Evolutionary conservation across 345 rosid species (phyloP).

Genomic region (Hibiscus mutabilis): DNA sequence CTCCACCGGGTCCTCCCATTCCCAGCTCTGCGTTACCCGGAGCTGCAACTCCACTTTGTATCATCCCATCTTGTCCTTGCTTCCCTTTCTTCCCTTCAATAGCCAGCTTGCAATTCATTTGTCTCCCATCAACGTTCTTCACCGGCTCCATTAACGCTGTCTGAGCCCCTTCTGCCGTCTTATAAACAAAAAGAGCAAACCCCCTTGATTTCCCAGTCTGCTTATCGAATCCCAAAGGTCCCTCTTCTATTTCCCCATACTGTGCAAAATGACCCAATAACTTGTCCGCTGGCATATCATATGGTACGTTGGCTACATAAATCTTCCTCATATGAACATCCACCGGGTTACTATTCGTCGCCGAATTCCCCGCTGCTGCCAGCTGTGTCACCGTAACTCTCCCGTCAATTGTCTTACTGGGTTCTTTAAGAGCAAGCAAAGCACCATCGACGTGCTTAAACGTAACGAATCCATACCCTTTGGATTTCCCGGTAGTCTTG

Average conservation of each 20-base stretch:
- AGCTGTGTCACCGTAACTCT: constrained; percentile 77
- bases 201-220: constrained; percentile 83
- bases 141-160: constrained; percentile 66
- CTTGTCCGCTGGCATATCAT: constrained; percentile 67
- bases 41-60: constrained; percentile 26
- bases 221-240: constrained; percentile 84
- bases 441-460: constrained; percentile 70
- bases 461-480: constrained; percentile 77
- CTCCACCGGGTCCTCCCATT: constrained; percentile 25
- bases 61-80: constrained; percentile 31
- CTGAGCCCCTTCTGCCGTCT: constrained; percentile 72
- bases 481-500: constrained; percentile 62
- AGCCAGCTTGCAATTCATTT: constrained; percentile 65
- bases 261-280: constrained; percentile 42
- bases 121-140: constrained; percentile 65
- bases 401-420: constrained; percentile 76
- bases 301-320: constrained; percentile 69
- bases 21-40: constrained; percentile 41
- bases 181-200: constrained; percentile 75
- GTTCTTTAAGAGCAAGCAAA: constrained; percentile 60
- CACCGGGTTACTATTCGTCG: constrained; percentile 24
- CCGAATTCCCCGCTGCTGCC: constrained; percentile 67
- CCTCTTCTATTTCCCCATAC: constrained; percentile 85
- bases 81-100: constrained; percentile 73
- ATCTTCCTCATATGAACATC: constrained; percentile 73